phyloP scores from a whole-genome alignment of 1,284 basidiomycete genomes.

The Ceratobasidium theobromae region DNA sequence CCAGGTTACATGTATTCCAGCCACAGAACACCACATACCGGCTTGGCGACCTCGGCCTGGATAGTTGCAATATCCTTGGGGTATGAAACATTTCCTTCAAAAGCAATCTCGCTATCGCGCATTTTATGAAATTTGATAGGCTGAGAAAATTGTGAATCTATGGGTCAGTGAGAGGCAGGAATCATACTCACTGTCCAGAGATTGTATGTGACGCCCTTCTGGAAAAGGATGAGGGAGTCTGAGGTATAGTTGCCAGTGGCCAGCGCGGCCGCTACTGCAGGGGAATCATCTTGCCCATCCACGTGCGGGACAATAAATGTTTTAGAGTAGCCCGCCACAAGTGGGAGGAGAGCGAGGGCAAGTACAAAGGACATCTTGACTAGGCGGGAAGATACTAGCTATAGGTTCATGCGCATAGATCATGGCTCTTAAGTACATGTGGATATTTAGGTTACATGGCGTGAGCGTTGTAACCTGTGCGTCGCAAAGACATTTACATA shows the following conservation, averaged over 20 bases:
- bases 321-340: slow-evolving; percentile 46
- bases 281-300: slow-evolving; percentile 54
- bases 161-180: neutral
- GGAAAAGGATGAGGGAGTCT: slow-evolving; percentile 58
- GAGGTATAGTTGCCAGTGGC: slow-evolving; percentile 48
- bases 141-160: slow-evolving; percentile 43
- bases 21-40: slow-evolving; percentile 43
- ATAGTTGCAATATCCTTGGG: slow-evolving; percentile 56
- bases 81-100: slow-evolving; percentile 62
- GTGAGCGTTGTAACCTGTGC: too few relatives aligned
- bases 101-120: slow-evolving; percentile 57
- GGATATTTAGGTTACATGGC: too few relatives aligned
- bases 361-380: slow-evolving; percentile 1
- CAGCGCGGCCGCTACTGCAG: slow-evolving; percentile 49
- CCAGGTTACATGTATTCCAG: too few relatives aligned
- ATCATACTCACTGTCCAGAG: slow-evolving; percentile 40
- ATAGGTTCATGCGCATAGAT: too few relatives aligned
- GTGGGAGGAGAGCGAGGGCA: slow-evolving; percentile 37
- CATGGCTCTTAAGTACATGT: too few relatives aligned
- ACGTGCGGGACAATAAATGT: slow-evolving; percentile 56
- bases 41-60: slow-evolving; percentile 52
- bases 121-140: slow-evolving; percentile 58
- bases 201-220: slow-evolving; percentile 59
- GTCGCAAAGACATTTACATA: too few relatives aligned
- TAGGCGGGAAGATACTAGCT: too few relatives aligned